Evolutionary conservation across 768 basidiomycete genomes (phyloP), one percentile per base, ranked within the genome.

Genomic region (Naganishia antarctica): DNA sequence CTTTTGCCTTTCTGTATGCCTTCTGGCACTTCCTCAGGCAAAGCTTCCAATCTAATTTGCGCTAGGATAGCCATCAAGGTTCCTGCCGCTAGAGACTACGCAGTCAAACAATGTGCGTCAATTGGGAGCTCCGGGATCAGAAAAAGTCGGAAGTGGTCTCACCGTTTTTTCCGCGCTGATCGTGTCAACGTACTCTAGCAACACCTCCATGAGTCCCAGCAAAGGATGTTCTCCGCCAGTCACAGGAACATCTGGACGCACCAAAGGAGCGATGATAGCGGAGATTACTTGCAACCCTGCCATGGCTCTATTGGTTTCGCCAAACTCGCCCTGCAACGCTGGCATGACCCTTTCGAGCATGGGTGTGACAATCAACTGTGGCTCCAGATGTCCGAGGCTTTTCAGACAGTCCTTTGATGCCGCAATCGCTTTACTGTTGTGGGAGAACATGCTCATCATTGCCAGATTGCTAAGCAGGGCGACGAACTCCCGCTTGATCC

Each of bases 361-460:
- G 0, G 89, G 85, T 47, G 86, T 85, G 45, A 93, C 79, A 68
- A 93, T 86, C 23, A 94, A 80, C 73, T 90, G 89, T 1, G 91
- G 90, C 69, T 92, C 90, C 82, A 90, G 85, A 46, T 86, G 77
- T 62, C 85, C 84, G 85, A 91, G 85, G 18, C 86, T 88, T 77
- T 90, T 90, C 67, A 93, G 78, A 64, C 87, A 86, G 44, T 84
- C 84, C 73, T 89, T 86, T 45, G 90, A 86, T 68, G 90, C 88
- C 16, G 81, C 77, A 29, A 88, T 86, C 1, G 89, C 88, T 11
- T 82, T 81, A 51, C 82, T 80, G 72, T 91, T 89, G 73, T 88
- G 87, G 9, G 88, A 90, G 79, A 93, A 94, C 84, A 92, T 91
- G 2, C 89, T 86, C n/a, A 92, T 81, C 29, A 94, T 80, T 0